Conservation (phyloP, 2,329 filamentous ascomycete genomes). For the Penicillium freii region DNA sequence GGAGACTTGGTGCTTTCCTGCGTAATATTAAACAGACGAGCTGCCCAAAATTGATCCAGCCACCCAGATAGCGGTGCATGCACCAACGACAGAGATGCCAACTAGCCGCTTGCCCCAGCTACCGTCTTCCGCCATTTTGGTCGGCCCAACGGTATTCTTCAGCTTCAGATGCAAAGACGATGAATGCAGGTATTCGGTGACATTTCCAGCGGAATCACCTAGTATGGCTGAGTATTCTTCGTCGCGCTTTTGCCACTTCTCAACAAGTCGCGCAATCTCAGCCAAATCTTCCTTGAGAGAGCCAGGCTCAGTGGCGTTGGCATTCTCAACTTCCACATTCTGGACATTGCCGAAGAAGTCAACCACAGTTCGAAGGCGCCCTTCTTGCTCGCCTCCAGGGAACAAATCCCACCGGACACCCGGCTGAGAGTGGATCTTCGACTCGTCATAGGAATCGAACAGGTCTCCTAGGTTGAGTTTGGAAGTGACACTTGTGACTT, state of each 20-base stretch:
- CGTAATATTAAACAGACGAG: conserved; percentile 11
- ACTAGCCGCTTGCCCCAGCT: conserved; percentile 58
- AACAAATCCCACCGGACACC: conserved; percentile 97
- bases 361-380: conserved; percentile 77
- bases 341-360: conserved; percentile 99
- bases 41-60: conserved; percentile 36
- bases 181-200: conserved; percentile 10
- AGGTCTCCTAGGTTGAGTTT: conserved; percentile 90
- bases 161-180: conserved; percentile 19
- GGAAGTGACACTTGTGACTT: conserved; percentile 79
- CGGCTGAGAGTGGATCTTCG: conserved; percentile 89
- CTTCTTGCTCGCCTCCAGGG: conserved; percentile 73
- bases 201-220: conserved; percentile 21
- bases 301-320: conserved; percentile 52
- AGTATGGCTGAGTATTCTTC: conserved; percentile 32
- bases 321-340: conserved; percentile 82
- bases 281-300: conserved; percentile 67
- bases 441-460: conserved; percentile 93
- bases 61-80: conserved; percentile 38
- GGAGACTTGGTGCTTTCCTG: background rate
- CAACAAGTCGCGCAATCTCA: conserved; percentile 62
- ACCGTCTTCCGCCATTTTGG: conserved; percentile 63
- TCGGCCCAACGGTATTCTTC: conserved; percentile 47
- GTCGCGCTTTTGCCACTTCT: conserved; percentile 50
- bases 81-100: conserved; percentile 36